A percentile compares a stretch with the other conserved stretches of the same genome.
Evolutionary conservation across 2,329 filamentous ascomycete genomes (phyloP).

Genomic region (Scytalidium sp.): DNA sequence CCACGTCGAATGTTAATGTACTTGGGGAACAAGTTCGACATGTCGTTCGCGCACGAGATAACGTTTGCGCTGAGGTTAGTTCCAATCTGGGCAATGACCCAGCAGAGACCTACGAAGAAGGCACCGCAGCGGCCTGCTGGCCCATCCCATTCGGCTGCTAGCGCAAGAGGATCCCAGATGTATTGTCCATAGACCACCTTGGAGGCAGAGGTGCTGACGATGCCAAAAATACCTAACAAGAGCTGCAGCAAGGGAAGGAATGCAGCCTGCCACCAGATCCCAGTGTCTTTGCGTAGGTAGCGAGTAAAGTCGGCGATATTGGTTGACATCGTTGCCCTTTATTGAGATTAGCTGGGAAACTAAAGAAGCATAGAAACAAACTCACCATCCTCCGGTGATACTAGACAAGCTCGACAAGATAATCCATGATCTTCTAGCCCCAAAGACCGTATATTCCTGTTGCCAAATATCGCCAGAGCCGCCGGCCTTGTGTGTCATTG

Average conservation of each 20-base stretch:
- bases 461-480: conserved; percentile 22
- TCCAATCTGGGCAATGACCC: conserved; percentile 29
- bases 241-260: conserved; percentile 24
- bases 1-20: conserved; percentile 49
- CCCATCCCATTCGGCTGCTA: conserved; percentile 20
- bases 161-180: conserved; percentile 27
- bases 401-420: conserved; percentile 21
- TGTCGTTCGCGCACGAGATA: conserved; percentile 28
- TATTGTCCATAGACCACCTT: conserved; percentile 29
- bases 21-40: conserved; percentile 46
- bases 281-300: conserved; percentile 20
- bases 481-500: conserved; percentile 20
- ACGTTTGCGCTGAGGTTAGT: conserved; percentile 40
- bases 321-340: conserved; percentile 14
- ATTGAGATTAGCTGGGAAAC: neutral
- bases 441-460: conserved; percentile 17
- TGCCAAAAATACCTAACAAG: conserved; percentile 24
- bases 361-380: neutral
- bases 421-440: conserved; percentile 19
- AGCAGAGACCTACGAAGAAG: conserved; percentile 28
- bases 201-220: conserved; percentile 25
- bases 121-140: conserved; percentile 25
- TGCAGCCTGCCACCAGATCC: conserved; percentile 23
- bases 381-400: conserved; percentile 22
- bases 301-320: conserved; percentile 29